These are phyloP conservation scores for Eucalyptus decipiens DNA, from an alignment of 345 rosid genomes.

Conservation along the genomic window DNA sequence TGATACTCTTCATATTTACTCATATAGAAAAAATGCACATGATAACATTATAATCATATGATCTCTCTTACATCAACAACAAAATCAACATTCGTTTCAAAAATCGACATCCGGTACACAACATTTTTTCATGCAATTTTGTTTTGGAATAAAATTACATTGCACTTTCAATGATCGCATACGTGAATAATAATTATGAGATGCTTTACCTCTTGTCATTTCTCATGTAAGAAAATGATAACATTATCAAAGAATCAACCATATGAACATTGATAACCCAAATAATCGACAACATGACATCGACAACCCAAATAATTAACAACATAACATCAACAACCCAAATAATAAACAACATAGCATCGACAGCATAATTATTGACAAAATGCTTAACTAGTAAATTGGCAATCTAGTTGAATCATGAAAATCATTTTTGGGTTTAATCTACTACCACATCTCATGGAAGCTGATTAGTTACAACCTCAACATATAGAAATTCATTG, in stretches of 20 bases:
- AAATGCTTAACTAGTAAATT: not conserved
- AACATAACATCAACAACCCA: not conserved
- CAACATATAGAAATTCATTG: not conserved
- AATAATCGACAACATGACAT: not conserved
- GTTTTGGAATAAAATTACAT: too few species aligned
- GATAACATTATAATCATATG: not conserved
- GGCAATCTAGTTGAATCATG: not conserved
- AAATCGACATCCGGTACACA: accelerated
- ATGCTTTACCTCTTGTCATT: not conserved
- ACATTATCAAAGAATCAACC: not conserved
- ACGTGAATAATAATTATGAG: accelerated
- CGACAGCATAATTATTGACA: too few species aligned
- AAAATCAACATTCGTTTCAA: accelerated
- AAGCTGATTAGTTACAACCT: too few species aligned
- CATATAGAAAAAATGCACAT: not conserved
- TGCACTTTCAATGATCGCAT: not conserved
- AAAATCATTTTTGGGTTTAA: too few species aligned
- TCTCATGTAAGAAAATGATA: not conserved
- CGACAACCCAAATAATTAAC: not conserved
- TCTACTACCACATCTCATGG: not conserved
- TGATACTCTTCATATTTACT: too few species aligned
- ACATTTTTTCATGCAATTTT: too few species aligned
- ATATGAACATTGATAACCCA: too few species aligned
- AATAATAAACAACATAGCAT: too few species aligned
- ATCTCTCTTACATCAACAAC: too few species aligned